A percentile compares a stretch with the other conserved stretches of the same genome.
Evolutionary conservation across 2,329 filamentous ascomycete genomes (phyloP).

Genomic region (Pyrenochaeta sp.): DNA sequence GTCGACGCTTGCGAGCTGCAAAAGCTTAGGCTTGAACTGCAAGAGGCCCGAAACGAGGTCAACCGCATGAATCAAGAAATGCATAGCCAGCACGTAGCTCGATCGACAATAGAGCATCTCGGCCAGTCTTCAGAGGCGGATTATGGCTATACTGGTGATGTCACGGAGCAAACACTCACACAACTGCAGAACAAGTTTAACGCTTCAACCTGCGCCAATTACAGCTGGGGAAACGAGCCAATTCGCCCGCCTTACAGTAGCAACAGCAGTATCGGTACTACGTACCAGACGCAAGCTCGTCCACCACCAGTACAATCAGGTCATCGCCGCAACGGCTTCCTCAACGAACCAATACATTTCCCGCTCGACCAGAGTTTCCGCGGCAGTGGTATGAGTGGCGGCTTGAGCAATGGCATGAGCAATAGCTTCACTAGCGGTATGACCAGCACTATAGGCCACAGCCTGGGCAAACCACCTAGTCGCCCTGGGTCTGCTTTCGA

Average conservation of each 20-base stretch:
- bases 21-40: slow-evolving; percentile 75
- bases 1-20: slow-evolving; percentile 67
- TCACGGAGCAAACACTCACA: slow-evolving; percentile 61
- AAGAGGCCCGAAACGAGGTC: slow-evolving; percentile 74
- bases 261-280: slow-evolving; percentile 33
- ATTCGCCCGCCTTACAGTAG: slow-evolving; percentile 32
- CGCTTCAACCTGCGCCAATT: slow-evolving; percentile 53
- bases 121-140: slow-evolving; percentile 61
- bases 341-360: slow-evolving; percentile 51
- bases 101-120: slow-evolving; percentile 67
- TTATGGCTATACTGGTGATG: slow-evolving; percentile 55
- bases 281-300: slow-evolving; percentile 33
- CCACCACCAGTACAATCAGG: slow-evolving; percentile 25
- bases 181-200: slow-evolving; percentile 62
- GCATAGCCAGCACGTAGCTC: slow-evolving; percentile 68
- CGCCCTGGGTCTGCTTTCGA: slow-evolving; percentile 51
- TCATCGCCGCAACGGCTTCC: slow-evolving; percentile 42
- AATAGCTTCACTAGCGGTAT: slow-evolving; percentile 20
- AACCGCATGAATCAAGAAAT: slow-evolving; percentile 76
- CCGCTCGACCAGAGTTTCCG: slow-evolving; percentile 46
- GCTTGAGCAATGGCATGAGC: slow-evolving; percentile 21
- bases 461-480: slow-evolving; percentile 42
- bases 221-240: slow-evolving; percentile 40
- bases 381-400: slow-evolving; percentile 21
- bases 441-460: slow-evolving; percentile 16